A percentile compares a stretch with the other conserved stretches of the same genome.
phyloP scores from a whole-genome alignment of 345 rosid species.

The Dovyalis caffra region DNA sequence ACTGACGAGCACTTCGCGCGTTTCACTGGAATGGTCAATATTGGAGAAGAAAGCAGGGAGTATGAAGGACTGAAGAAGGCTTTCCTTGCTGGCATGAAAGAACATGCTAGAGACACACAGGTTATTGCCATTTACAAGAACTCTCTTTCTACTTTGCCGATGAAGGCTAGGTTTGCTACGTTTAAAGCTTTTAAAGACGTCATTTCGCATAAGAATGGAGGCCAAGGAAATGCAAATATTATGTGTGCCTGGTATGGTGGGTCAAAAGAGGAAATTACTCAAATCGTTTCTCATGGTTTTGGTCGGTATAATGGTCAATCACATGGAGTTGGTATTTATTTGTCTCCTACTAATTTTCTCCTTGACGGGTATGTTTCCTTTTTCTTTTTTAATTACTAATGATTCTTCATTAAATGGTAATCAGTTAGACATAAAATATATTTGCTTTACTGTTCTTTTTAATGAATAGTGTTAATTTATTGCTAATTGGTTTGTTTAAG shows the following conservation, averaged over 20 bases:
- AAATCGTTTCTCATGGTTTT: slow-evolving; percentile 42
- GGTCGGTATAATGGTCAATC: slow-evolving; percentile 10
- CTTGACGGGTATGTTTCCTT: slow-evolving; percentile 30
- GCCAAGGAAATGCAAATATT: slow-evolving; percentile 29
- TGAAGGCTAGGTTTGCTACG: slow-evolving; percentile 26
- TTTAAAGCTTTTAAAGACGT: slow-evolving; percentile 33
- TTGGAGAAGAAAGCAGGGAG: slow-evolving; percentile 18
- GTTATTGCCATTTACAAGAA: slow-evolving; percentile 44
- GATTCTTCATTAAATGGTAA: too few species aligned
- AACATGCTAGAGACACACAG: slow-evolving; percentile 15
- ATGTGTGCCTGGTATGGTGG: slow-evolving; percentile 45
- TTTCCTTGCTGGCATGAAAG: slow-evolving; percentile 36
- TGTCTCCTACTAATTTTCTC: slow-evolving; percentile 18
- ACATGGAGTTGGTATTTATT: slow-evolving; percentile 35
- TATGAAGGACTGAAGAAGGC: slow-evolving; percentile 12
- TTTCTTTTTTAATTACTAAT: neutral
- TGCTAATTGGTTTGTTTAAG: too few species aligned
- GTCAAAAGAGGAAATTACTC: slow-evolving; percentile 35
- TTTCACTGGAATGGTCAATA: slow-evolving; percentile 21
- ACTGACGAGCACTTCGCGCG: slow-evolving; percentile 10
- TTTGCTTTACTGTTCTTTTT: too few species aligned
- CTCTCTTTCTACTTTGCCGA: slow-evolving; percentile 8
- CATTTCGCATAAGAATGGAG: slow-evolving; percentile 36
- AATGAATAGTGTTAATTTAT: too few species aligned
- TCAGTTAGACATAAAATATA: too few species aligned